Percentiles rank a stretch among this genome's conserved stretches.
These are phyloP conservation scores for Ogataea polymorpha DNA, from an alignment of 805 yeast genomes.

Conservation along the genomic window DNA sequence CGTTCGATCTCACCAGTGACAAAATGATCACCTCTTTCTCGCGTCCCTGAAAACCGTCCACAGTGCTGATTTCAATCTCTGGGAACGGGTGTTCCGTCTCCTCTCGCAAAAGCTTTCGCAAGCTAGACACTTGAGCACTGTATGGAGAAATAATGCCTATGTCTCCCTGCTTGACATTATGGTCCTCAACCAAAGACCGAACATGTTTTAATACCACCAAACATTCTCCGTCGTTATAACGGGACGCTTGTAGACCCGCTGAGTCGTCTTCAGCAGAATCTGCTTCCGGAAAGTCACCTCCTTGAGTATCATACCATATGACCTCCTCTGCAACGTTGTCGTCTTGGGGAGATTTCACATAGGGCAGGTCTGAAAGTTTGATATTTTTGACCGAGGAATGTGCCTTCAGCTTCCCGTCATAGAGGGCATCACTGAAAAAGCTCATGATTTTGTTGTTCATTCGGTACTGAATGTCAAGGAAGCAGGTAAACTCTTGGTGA, in stretches of 20 bases:
- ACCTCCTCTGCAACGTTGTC: slow-evolving; percentile 55
- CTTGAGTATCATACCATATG: slow-evolving; percentile 92
- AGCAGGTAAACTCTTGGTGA: slow-evolving; percentile 44
- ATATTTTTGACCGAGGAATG: slow-evolving; percentile 53
- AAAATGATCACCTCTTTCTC: slow-evolving; percentile 86
- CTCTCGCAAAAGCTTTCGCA: slow-evolving; percentile 45
- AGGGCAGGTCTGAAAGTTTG: slow-evolving; percentile 52
- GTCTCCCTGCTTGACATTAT: slow-evolving; percentile 49
- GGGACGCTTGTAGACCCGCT: slow-evolving; percentile 44
- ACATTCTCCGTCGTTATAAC: slow-evolving; percentile 76
- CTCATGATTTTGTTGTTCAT: slow-evolving; percentile 79
- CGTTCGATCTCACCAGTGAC: slow-evolving; percentile 80
- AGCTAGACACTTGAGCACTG: slow-evolving; percentile 72
- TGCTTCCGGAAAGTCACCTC: slow-evolving; percentile 74
- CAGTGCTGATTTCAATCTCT: slow-evolving; percentile 75
- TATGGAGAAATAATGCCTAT: slow-evolving; percentile 93
- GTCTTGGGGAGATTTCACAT: slow-evolving; percentile 33
- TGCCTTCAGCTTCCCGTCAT: slow-evolving; percentile 61
- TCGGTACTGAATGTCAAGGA: slow-evolving; percentile 79
- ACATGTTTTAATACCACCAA: slow-evolving; percentile 59
- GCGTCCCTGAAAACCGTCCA: slow-evolving; percentile 96
- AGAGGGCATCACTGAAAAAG: slow-evolving; percentile 69
- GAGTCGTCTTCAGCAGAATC: slow-evolving; percentile 33
- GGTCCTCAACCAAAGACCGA: slow-evolving; percentile 39
- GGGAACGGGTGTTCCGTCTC: slow-evolving; percentile 30